Conservation (phyloP, 2,329 filamentous ascomycete genomes). For the Curvularia verruculosa region DNA sequence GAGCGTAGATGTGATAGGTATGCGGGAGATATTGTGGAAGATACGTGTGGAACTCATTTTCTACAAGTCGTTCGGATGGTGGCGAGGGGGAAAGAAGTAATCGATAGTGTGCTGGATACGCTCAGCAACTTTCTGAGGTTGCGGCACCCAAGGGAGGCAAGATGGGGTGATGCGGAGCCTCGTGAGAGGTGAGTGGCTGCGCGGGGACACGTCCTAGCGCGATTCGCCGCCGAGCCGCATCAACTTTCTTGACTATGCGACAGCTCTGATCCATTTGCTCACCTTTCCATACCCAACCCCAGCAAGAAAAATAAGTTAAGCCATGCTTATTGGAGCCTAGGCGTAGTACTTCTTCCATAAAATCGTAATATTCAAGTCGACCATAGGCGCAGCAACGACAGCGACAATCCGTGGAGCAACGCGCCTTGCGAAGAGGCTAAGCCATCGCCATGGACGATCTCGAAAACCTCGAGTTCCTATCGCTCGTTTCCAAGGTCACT, state of each 20-base stretch:
- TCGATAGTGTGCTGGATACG: slow-evolving; percentile 4
- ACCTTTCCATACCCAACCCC: background rate
- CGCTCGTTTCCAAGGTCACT: slow-evolving; percentile 91
- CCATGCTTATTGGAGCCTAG: background rate
- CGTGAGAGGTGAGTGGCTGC: slow-evolving; percentile 28
- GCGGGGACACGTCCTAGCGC: slow-evolving; percentile 22
- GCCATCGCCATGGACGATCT: slow-evolving; percentile 78
- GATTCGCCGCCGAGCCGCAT: slow-evolving; percentile 21
- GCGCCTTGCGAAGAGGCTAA: slow-evolving; percentile 6
- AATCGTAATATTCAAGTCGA: background rate
- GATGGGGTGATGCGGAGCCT: slow-evolving; percentile 25
- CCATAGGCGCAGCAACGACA: background rate
- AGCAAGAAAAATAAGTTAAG: background rate
- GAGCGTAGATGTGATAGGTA: slow-evolving; percentile 23
- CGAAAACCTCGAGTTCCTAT: slow-evolving; percentile 87
- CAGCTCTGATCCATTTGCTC: slow-evolving; percentile 5
- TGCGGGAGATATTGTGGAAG: slow-evolving; percentile 18
- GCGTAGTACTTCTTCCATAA: background rate
- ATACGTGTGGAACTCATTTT: slow-evolving; percentile 24
- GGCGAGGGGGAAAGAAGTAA: slow-evolving; percentile 4
- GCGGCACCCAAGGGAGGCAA: slow-evolving; percentile 2
- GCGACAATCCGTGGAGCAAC: slow-evolving; percentile 5
- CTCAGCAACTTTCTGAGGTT: slow-evolving; percentile 1
- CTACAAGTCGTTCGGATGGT: background rate
- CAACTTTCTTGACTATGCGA: slow-evolving; percentile 17